phyloP scores from a whole-genome alignment of 176 grass and related monocot genomes.

The Echinochloa phyllopogon region DNA sequence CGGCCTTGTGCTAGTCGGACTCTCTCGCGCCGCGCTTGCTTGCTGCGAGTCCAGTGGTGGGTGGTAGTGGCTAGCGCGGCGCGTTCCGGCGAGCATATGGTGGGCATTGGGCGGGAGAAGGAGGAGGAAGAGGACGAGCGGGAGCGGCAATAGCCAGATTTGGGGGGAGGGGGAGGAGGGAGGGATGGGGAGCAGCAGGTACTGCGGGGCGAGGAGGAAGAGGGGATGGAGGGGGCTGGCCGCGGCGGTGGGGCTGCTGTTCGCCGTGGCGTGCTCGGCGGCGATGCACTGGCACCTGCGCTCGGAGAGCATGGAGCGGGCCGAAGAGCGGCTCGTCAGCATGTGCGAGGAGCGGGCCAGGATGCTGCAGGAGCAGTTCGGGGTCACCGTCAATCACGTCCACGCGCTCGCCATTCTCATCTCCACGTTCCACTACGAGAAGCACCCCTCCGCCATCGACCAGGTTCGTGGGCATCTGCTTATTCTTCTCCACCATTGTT shows the following conservation, averaged over 20 bases:
- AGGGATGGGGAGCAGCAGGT: conserved; percentile 14
- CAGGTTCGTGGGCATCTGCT: conserved; percentile 45
- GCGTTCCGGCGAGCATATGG: conserved; percentile 56
- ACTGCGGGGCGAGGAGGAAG: neutral
- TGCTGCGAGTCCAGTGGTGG: neutral
- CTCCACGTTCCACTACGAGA: conserved; percentile 93
- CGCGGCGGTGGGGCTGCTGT: conserved; percentile 41
- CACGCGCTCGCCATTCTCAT: conserved; percentile 87
- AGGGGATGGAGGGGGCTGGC: conserved; percentile 35
- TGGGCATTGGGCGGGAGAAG: conserved; percentile 39
- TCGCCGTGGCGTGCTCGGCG: conserved; percentile 50
- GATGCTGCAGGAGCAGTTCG: conserved; percentile 99
- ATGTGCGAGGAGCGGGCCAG: conserved; percentile 97
- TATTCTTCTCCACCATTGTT: neutral
- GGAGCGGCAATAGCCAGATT: neutral
- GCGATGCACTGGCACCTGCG: conserved; percentile 65
- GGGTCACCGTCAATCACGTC: conserved; percentile 91
- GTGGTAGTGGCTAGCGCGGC: neutral
- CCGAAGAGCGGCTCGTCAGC: conserved; percentile 71
- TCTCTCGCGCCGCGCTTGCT: conserved; percentile 29
- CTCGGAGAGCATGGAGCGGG: conserved; percentile 66
- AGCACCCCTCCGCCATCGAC: conserved; percentile 74
- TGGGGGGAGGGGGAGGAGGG: neutral
- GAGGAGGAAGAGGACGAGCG: conserved; percentile 8
- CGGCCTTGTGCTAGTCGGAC: neutral